A percentile compares a stretch with the other conserved stretches of the same genome.
Conservation (phyloP, 2,329 filamentous ascomycete species). For the Botryosphaeria agaves region DNA sequence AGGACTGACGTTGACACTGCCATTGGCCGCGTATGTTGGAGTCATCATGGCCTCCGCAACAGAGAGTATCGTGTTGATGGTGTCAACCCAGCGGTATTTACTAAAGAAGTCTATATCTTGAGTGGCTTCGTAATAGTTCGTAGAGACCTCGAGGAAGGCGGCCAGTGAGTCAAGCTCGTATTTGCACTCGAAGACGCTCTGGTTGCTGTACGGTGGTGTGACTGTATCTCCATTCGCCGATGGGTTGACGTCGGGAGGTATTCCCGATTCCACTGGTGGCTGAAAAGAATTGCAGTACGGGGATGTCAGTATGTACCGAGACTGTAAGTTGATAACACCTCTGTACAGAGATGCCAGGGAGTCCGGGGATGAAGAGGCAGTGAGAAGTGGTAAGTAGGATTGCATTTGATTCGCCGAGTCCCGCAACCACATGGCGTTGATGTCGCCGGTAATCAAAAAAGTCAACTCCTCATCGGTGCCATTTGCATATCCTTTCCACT, state of each 20-base stretch:
- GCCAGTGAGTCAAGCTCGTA: constrained; percentile 36
- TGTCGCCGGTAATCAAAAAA: constrained; percentile 41
- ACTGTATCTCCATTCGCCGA: constrained; percentile 23
- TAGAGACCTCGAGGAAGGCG: constrained; percentile 31
- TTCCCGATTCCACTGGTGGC: constrained; percentile 28
- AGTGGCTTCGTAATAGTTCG: constrained; percentile 31
- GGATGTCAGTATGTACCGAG: constrained; percentile 46
- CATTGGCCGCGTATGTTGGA: constrained; percentile 29
- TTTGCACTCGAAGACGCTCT: constrained; percentile 34
- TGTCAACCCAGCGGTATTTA: constrained; percentile 28
- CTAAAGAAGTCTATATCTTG: constrained; percentile 27
- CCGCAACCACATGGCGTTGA: constrained; percentile 37
- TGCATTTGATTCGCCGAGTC: constrained; percentile 52
- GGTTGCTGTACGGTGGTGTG: constrained; percentile 22
- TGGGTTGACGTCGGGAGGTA: constrained; percentile 20
- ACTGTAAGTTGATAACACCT: constrained; percentile 55
- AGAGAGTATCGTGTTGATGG: constrained; percentile 25
- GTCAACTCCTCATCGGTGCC: constrained; percentile 45
- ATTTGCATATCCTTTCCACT: constrained; percentile 45
- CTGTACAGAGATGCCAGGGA: constrained; percentile 51
- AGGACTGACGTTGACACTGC: constrained; percentile 22
- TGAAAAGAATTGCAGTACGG: constrained; percentile 38
- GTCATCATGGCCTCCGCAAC: constrained; percentile 28
- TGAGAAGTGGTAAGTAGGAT: constrained; percentile 46
- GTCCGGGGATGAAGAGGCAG: constrained; percentile 32